Conservation (phyloP, 2,329 filamentous ascomycete genomes). For the Phaeoacremonium minimum region DNA sequence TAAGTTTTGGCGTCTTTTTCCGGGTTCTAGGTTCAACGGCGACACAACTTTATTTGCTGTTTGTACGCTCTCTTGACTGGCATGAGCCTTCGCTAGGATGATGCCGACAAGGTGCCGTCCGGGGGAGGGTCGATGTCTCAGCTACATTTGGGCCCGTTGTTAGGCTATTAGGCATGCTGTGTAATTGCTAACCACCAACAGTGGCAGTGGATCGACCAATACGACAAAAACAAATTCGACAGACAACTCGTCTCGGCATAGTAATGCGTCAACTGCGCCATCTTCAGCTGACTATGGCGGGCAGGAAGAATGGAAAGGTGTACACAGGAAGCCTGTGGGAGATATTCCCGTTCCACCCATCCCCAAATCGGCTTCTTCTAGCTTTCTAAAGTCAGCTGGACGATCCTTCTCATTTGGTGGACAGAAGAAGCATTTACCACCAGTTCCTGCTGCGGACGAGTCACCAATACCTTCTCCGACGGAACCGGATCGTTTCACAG, state of each 20-base stretch:
- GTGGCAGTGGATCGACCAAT: constrained; percentile 57
- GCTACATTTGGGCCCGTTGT: no score
- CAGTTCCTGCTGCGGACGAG: constrained; percentile 29
- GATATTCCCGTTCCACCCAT: constrained; percentile 34
- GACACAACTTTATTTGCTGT: no score
- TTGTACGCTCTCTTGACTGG: no score
- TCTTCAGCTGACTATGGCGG: constrained; percentile 46
- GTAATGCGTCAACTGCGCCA: constrained; percentile 57
- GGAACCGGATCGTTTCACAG: constrained; percentile 19
- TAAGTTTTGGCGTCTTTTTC: constrained; percentile 36
- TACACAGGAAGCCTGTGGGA: constrained; percentile 30
- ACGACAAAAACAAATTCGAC: constrained; percentile 56
- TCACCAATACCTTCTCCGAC: constrained; percentile 28
- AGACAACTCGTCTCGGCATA: constrained; percentile 58
- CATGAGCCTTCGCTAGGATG: no score
- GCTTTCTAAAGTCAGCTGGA: constrained; percentile 51
- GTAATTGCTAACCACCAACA: constrained; percentile 29
- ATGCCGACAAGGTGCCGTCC: no score
- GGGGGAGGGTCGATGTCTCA: no score
- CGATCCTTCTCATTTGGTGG: constrained; percentile 58
- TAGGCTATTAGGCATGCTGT: no score
- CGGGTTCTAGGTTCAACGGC: no score
- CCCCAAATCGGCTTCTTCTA: constrained; percentile 43
- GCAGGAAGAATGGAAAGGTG: constrained; percentile 34
- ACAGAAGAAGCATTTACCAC: constrained; percentile 42